Conservation (phyloP, 441 rosid genomes). For the Adansonia gregorii region DNA sequence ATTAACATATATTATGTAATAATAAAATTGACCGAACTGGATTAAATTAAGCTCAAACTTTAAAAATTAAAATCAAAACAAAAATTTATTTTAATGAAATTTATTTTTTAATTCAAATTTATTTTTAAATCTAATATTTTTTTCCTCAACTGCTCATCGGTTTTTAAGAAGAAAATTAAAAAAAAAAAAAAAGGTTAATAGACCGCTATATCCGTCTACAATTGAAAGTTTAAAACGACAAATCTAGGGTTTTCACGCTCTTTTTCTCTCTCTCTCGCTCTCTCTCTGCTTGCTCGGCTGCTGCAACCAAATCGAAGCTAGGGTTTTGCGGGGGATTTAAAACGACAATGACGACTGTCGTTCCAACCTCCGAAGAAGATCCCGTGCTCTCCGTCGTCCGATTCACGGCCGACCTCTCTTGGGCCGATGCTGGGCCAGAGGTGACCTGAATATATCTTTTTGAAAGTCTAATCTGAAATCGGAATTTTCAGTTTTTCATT, state of each 20-base stretch:
- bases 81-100: no score
- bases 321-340: constrained; percentile 37
- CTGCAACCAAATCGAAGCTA: constrained; percentile 21
- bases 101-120: no score
- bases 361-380: constrained; percentile 96
- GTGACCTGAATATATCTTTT: constrained; percentile 34
- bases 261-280: constrained; percentile 17
- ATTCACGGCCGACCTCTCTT: constrained; percentile 88
- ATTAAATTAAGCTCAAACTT: no score
- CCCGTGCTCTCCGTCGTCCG: constrained; percentile 90
- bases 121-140: no score
- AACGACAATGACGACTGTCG: constrained; percentile 71
- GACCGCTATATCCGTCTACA: no score
- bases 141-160: no score
- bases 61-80: no score
- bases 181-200: no score
- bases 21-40: no score
- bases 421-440: constrained; percentile 99
- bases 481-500: neutral
- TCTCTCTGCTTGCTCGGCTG: constrained; percentile 40
- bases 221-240: neutral
- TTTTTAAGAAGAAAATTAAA: no score
- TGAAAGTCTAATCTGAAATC: neutral
- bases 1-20: no score
- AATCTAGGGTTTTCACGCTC: constrained; percentile 43